Percentiles rank a stretch among this genome's conserved stretches.
phyloP scores from a whole-genome alignment of 805 yeast species.

The Pichia nakasei region DNA sequence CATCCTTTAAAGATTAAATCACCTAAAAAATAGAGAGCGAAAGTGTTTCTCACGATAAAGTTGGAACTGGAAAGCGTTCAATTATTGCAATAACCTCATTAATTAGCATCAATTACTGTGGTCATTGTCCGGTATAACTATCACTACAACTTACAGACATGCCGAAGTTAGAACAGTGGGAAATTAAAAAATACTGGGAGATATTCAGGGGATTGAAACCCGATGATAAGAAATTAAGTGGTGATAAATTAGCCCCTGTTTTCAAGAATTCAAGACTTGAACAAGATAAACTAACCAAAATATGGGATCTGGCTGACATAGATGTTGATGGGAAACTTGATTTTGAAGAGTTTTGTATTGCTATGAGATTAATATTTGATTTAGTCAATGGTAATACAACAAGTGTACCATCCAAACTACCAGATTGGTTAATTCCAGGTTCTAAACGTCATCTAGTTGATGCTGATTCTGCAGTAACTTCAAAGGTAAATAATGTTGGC shows the following conservation, averaged over 20 bases:
- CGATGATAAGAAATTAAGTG: conserved; percentile 64
- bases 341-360: conserved; percentile 95
- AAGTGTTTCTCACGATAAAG: no score
- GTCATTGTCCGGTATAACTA: no score
- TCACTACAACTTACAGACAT: conserved; percentile 6
- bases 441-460: conserved; percentile 77
- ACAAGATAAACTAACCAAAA: conserved; percentile 65
- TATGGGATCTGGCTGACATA: conserved; percentile 91
- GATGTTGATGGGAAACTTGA: conserved; percentile 88
- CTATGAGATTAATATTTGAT: conserved; percentile 93
- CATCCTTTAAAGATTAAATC: no score
- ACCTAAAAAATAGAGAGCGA: no score
- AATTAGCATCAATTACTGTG: no score
- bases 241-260: conserved; percentile 78
- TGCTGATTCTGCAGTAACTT: conserved; percentile 62
- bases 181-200: conserved; percentile 96
- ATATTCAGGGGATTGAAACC: conserved; percentile 89
- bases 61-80: no score
- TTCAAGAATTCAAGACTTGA: conserved; percentile 81
- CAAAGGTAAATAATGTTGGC: conserved; percentile 22
- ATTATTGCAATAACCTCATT: no score
- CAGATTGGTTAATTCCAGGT: conserved; percentile 90
- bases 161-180: conserved; percentile 87
- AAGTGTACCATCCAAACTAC: conserved; percentile 62
- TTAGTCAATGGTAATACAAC: conserved; percentile 60